These are phyloP conservation scores for Botrytis hyacinthi DNA, from an alignment of 2,329 filamentous ascomycete genomes.

Conservation along the genomic window DNA sequence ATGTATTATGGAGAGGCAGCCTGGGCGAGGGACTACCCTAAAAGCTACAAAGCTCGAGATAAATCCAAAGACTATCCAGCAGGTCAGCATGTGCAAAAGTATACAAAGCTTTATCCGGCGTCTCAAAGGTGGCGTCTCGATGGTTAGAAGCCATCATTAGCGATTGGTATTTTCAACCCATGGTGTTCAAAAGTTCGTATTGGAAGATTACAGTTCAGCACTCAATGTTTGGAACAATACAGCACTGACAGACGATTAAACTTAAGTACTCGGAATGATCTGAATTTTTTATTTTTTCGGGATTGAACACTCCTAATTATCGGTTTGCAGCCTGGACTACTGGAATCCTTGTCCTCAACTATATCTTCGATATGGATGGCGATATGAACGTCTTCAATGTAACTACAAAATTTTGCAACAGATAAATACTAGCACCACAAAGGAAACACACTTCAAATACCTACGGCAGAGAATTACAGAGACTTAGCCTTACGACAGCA, in stretches of 20 bases:
- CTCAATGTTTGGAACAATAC: background rate
- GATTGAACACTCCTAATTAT: background rate
- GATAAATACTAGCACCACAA: background rate
- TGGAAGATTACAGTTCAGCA: background rate
- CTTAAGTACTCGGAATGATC: background rate
- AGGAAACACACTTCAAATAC: background rate
- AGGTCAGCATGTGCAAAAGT: background rate
- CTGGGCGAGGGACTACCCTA: background rate
- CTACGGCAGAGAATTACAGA: background rate
- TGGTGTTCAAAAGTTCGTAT: background rate
- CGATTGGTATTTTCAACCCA: background rate
- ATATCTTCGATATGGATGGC: background rate
- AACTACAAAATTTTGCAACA: background rate
- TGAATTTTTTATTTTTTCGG: background rate
- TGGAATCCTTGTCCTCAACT: background rate
- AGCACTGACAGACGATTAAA: background rate
- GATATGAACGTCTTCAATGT: background rate
- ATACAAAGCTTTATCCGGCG: background rate
- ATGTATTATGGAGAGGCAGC: background rate
- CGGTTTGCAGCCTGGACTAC: background rate
- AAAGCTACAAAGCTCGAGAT: background rate
- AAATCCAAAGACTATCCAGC: slow-evolving; percentile 4
- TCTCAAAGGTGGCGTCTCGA: background rate
- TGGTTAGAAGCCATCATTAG: background rate
- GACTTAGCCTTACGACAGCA: background rate